Evolutionary conservation across 768 basidiomycete species (phyloP).

Genomic region (Paxillus involutus): DNA sequence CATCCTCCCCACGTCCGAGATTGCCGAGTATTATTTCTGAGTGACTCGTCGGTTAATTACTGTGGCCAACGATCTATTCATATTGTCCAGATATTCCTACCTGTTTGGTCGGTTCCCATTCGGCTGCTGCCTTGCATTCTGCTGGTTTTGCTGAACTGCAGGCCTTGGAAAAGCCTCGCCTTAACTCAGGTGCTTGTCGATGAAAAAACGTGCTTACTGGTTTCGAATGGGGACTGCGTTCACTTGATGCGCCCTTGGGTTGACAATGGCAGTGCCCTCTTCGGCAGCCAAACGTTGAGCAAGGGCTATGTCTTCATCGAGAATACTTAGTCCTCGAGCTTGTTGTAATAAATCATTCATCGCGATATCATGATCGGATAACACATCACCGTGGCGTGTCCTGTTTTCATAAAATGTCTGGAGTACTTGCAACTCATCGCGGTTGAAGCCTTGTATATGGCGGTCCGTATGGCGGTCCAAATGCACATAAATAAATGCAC

Average conservation of each 20-base stretch:
- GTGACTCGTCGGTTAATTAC: not conserved
- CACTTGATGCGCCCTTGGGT: not conserved
- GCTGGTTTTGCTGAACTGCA: not conserved
- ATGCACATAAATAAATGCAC: no score
- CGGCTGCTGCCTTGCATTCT: not conserved
- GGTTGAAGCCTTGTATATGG: constrained; percentile 16
- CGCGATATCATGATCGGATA: constrained; percentile 26
- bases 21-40: not conserved
- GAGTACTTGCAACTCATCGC: constrained; percentile 19
- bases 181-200: constrained; percentile 1
- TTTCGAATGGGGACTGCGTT: not conserved
- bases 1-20: constrained; percentile 17
- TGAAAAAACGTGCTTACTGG: not conserved
- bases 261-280: constrained; percentile 1
- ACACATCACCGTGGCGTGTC: not conserved
- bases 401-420: constrained; percentile 8
- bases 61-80: not conserved
- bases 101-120: not conserved
- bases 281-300: constrained; percentile 18
- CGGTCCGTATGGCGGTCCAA: no score
- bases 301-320: constrained; percentile 21
- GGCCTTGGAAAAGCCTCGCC: not conserved
- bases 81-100: constrained; percentile 2
- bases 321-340: constrained; percentile 10
- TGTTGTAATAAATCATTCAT: constrained; percentile 27